A percentile compares a stretch with the other conserved stretches of the same genome.
These are phyloP conservation scores for Xylaria hypoxylon DNA, from an alignment of 2,329 filamentous ascomycete genomes.

Conservation along the genomic window DNA sequence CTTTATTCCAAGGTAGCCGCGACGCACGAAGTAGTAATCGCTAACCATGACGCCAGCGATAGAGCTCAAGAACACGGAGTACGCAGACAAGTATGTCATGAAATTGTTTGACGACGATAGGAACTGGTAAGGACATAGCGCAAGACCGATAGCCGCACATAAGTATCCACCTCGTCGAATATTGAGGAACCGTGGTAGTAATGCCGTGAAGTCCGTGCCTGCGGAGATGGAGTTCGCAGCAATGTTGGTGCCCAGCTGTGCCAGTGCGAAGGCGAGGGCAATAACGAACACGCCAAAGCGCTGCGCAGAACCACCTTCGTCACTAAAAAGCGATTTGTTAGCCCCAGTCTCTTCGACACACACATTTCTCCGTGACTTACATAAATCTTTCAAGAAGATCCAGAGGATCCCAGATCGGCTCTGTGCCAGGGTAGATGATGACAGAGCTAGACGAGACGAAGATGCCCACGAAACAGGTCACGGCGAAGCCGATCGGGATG, in stretches of 20 bases:
- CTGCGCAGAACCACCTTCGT: slow-evolving; percentile 74
- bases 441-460: slow-evolving; percentile 79
- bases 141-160: slow-evolving; percentile 81
- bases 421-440: slow-evolving; percentile 70
- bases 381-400: slow-evolving; percentile 75
- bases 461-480: slow-evolving; percentile 88
- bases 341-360: neutral
- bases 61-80: slow-evolving; percentile 92
- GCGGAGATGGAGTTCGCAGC: slow-evolving; percentile 88
- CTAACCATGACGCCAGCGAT: slow-evolving; percentile 91
- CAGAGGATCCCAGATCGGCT: slow-evolving; percentile 80
- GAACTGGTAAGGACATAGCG: slow-evolving; percentile 89
- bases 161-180: slow-evolving; percentile 90
- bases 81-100: slow-evolving; percentile 90
- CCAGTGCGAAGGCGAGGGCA: slow-evolving; percentile 76
- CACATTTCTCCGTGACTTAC: slow-evolving; percentile 25
- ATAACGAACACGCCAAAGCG: slow-evolving; percentile 83
- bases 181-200: slow-evolving; percentile 82
- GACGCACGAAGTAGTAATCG: slow-evolving; percentile 89
- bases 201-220: slow-evolving; percentile 83
- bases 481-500: slow-evolving; percentile 75
- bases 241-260: slow-evolving; percentile 88
- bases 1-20: slow-evolving; percentile 81
- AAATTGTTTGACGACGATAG: slow-evolving; percentile 82
- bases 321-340: slow-evolving; percentile 39